Evolutionary conservation across 441 rosid species (phyloP), one percentile per base, ranked within the genome.

Genomic region (Euphorbia schlechtendalii): DNA sequence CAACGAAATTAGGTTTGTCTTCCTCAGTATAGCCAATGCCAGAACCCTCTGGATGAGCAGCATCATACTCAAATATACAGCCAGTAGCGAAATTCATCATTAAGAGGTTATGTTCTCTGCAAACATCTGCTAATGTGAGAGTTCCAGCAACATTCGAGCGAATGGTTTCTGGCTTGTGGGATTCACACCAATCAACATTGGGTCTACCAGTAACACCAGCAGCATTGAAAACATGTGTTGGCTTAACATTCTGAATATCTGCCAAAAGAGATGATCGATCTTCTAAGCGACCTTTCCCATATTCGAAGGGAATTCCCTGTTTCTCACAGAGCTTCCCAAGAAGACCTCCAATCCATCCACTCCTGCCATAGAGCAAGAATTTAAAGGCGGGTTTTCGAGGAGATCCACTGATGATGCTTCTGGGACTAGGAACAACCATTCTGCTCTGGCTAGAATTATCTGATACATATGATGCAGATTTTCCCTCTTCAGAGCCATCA

Each of bases 111-210:
- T 84, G 76, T 71, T 87, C 95, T 78, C 85, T 77, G 83, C 95
- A 86, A 46, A 90, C 87, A 74, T 88, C 92, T 10, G 93, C 96
- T 28, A 90, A 77, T 58, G 92, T 88, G 75, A 90, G 76, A 60
- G 96, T 90, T 67, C 97, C 97, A 68, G 85, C 79, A 27, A 90
- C 91, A 38, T 90, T 90, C 63, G 85, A 70, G 8, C 91, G 86
- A 65, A 90, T 83, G 3, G 97, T 90, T 72, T 90, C 96, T 0
- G 87, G 67, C 73, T 86, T 88, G 69, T 90, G 96, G 36, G 93
- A 84, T 73, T 90, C 96, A 70, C 97, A 90, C 97, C 97, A 88
- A 77, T 90, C 97, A 46, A 90, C 97, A 70, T 90, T 71, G 30
- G 30, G 30, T 27, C 30, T 27, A 27, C 30, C 30, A 27, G 30